phyloP scores from a whole-genome alignment of 371 early-diverging fungal species.

The Mortierella sp. region DNA sequence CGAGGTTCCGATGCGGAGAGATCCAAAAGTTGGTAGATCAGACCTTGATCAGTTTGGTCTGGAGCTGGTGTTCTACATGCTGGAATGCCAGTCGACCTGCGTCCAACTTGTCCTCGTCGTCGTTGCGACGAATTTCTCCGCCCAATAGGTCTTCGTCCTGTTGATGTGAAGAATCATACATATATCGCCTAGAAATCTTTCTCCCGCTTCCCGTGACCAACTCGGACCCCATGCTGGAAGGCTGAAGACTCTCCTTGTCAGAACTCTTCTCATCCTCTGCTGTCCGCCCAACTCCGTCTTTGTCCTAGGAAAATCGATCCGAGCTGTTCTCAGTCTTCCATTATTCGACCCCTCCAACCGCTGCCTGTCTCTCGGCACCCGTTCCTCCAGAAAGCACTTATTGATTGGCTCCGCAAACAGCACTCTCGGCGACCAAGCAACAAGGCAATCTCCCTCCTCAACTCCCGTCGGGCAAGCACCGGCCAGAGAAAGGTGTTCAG shows the following conservation, averaged over 20 bases:
- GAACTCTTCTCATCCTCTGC: background rate
- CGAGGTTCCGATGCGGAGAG: conserved; percentile 72
- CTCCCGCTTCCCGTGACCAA: background rate
- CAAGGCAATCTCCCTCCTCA: conserved; percentile 63
- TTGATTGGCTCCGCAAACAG: conserved; percentile 51
- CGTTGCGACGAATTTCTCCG: background rate
- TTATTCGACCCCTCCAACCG: background rate
- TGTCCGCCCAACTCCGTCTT: background rate
- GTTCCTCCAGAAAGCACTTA: conserved; percentile 35
- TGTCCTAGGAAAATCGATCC: background rate
- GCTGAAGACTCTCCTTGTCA: background rate
- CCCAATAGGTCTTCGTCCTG: background rate
- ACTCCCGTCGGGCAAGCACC: conserved; percentile 69
- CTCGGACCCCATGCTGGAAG: background rate
- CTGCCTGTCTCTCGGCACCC: background rate
- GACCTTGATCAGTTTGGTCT: conserved; percentile 55
- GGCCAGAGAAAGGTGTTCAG: conserved; percentile 72
- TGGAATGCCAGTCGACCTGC: conserved; percentile 50
- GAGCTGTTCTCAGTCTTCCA: background rate
- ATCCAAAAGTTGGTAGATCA: conserved; percentile 61
- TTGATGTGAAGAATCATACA: background rate
- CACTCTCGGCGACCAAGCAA: conserved; percentile 54
- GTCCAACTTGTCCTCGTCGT: conserved; percentile 12
- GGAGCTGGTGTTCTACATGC: conserved; percentile 51
- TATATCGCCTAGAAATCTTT: background rate